phyloP scores from a whole-genome alignment of 2,329 filamentous ascomycete species.

The Clarireedia paspali region DNA sequence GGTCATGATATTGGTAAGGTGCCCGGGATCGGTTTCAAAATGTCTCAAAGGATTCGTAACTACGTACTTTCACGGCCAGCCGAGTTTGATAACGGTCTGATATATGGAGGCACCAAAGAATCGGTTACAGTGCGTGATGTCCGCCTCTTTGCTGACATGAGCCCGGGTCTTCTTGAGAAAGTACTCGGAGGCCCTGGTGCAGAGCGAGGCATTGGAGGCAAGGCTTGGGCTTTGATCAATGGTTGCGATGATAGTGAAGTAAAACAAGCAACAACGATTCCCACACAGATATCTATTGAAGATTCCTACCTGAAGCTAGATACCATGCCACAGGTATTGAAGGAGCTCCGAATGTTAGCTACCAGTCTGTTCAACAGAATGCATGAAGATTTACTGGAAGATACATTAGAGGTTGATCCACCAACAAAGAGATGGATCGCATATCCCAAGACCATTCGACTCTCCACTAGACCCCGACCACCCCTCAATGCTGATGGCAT shows the following conservation, averaged over 20 bases:
- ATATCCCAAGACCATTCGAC: conserved; percentile 70
- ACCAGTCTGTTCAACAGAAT: conserved; percentile 69
- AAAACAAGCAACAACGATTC: conserved; percentile 60
- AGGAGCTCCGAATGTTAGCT: conserved; percentile 62
- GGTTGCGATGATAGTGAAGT: conserved; percentile 73
- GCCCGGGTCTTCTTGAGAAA: conserved; percentile 55
- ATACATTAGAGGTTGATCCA: conserved; percentile 17
- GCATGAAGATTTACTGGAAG: conserved; percentile 63
- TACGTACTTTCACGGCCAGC: conserved; percentile 43
- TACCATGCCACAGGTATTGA: conserved; percentile 52
- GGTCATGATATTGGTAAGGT: conserved; percentile 68
- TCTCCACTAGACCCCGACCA: conserved; percentile 63
- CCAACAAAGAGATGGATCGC: conserved; percentile 57
- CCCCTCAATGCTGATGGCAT: conserved; percentile 42
- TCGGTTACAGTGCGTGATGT: conserved; percentile 59
- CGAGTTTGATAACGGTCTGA: conserved; percentile 35
- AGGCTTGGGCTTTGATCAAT: conserved; percentile 72
- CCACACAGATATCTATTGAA: conserved; percentile 88
- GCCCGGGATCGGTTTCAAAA: conserved; percentile 78
- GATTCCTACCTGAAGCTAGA: conserved; percentile 77
- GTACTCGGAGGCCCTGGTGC: conserved; percentile 64
- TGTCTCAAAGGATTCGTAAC: conserved; percentile 58
- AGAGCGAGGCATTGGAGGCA: conserved; percentile 62
- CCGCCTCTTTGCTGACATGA: conserved; percentile 54
- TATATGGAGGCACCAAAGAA: conserved; percentile 43